Evolutionary conservation across 768 basidiomycete genomes (phyloP), one percentile per base, ranked within the genome.

Genomic region (Pleurotus tuber-regium): DNA sequence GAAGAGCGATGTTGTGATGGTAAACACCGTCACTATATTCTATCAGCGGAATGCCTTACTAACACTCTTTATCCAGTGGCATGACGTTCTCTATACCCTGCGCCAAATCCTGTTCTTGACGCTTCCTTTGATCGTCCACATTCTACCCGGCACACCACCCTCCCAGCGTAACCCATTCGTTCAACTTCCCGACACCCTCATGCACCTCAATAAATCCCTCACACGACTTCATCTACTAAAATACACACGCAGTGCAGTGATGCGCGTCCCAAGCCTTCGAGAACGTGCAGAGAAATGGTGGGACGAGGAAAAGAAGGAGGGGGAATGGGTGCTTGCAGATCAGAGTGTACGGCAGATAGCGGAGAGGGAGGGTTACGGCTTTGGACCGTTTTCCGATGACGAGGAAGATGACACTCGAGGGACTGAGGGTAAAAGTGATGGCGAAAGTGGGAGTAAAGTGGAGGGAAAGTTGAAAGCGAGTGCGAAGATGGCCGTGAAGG

Each of bases 101-200:
- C 86, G 88, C n/a, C 77, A 79, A 48, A 23, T 72, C 1, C 63
- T 86, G 48, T 85, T 89, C 67, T 69, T 87, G 51, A 5, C 74
- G 25, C 70, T 89, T 2, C 83, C 86, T 4, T 55, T 81, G 23
- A 29, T 78, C 46, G 60, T 83, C 8, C 74, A 77, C 61, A 56
- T 71, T 43, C 73, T 79, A 4, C 58, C 68, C 54, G 56, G 62
- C 51, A 59, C 61, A 57, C 58, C 71, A 62, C 66, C 71, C 57
- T 51, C 52, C 61, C 68, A 58, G 59, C 66, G 60, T 54, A 58
- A 21, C 28, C 63, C 49, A 60, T 51, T 66, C 64, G 56, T 54
- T 59, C 38, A 65, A 60, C 4, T 57, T 58, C 63, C 62, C 53
- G 48, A 63, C 67, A 59, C 43, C 19, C 40, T 62, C 39, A 53